Conservation (phyloP, 2,329 filamentous ascomycete genomes). For the Aspergillus felis region DNA sequence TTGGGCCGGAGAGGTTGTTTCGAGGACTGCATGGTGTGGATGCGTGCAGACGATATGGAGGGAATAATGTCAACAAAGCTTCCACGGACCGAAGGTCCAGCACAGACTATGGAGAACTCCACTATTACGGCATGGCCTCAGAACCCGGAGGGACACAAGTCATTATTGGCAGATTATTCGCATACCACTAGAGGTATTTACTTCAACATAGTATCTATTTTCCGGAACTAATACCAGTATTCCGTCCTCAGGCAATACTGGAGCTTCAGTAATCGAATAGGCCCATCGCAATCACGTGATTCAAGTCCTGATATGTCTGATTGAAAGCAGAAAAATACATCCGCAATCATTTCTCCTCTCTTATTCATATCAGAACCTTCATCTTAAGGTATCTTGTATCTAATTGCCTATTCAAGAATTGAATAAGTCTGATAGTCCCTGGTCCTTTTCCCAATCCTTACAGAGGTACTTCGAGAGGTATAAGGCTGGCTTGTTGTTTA, state of each 20-base stretch:
- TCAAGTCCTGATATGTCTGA: too few species aligned
- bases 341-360: too few species aligned
- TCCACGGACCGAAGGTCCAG: conserved; percentile 8
- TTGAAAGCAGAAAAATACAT: background rate
- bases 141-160: background rate
- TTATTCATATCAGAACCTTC: background rate
- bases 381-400: background rate
- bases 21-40: conserved; percentile 30
- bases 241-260: background rate
- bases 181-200: background rate
- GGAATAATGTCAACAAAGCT: conserved; percentile 18
- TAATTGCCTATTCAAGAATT: background rate
- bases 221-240: background rate
- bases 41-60: background rate
- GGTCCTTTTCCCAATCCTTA: background rate
- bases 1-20: conserved; percentile 28
- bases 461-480: background rate
- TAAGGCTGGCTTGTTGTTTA: background rate
- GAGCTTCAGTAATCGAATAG: background rate
- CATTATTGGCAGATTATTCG: background rate
- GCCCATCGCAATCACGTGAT: background rate
- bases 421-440: too few species aligned
- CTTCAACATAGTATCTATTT: background rate
- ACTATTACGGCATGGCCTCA: background rate
- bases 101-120: background rate